phyloP scores from a whole-genome alignment of 1,284 basidiomycete species.

The Trichosporon asahii region DNA sequence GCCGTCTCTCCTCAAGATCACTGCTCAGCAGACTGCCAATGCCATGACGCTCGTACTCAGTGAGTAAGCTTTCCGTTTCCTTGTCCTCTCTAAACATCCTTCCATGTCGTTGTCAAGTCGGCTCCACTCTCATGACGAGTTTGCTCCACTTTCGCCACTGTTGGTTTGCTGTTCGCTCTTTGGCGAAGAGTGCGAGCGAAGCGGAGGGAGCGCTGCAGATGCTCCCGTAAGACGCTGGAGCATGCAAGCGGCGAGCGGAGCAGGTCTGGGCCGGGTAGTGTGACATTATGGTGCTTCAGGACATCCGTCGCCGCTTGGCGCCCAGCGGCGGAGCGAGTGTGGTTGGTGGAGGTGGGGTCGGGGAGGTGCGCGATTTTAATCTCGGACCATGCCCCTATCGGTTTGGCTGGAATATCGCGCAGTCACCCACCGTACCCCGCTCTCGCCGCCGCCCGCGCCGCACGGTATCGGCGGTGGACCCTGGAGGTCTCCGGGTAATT shows the following conservation, averaged over 20 bases:
- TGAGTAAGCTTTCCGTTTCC: constrained; percentile 28
- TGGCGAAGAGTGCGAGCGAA: background rate
- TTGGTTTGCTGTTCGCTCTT: background rate
- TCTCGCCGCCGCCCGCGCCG: background rate
- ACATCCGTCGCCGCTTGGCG: background rate
- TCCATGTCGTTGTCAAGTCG: background rate
- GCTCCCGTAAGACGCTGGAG: background rate
- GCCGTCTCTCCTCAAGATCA: constrained; percentile 40
- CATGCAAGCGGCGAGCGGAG: background rate
- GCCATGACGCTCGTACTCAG: constrained; percentile 51
- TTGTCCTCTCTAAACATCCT: background rate
- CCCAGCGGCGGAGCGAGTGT: background rate
- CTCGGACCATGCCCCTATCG: background rate
- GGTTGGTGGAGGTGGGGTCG: background rate
- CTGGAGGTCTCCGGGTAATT: background rate
- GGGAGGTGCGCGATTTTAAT: background rate
- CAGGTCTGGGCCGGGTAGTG: background rate
- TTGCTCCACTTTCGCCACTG: background rate
- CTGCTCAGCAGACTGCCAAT: constrained; percentile 48
- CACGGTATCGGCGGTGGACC: background rate
- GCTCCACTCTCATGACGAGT: background rate
- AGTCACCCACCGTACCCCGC: background rate
- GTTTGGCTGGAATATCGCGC: background rate
- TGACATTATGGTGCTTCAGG: background rate
- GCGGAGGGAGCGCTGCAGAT: background rate